Base-by-base conservation (phyloP, 108 stramenopile species). In the Nitzschia sp. region DNA sequence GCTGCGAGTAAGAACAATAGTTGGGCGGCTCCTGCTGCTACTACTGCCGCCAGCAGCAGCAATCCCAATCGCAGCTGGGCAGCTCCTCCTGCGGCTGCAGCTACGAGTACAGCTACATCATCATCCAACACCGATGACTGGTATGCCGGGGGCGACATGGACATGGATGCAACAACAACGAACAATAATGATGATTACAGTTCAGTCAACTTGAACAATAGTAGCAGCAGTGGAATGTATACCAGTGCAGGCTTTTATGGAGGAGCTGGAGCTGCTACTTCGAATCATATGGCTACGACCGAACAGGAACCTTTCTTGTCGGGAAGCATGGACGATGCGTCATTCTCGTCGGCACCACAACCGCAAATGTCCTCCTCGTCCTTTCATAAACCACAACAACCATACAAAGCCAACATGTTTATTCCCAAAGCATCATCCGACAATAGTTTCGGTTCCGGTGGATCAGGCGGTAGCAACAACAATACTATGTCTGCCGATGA, bases 401-500 rank as follows among this genome's bases (percentile, higher is more conserved):
- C n/a, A n/a, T n/a, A n/a, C n/a, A n/a, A n/a, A n/a, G n/a, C n/a
- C n/a, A n/a, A n/a, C n/a, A 61, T 27, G n/a, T 61, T 61, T 41
- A 27, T 61, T 25, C 60, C 60, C 26, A 27, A 61, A 45, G 60
- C 2, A 1, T 26, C 60, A 15, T 61, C 60, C 23, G 16, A 27
- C 41, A 34, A 30, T 1, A 32, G n/a, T 1, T 29, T 34, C 30
- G 33, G 29, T 34, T 15, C 13, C 57, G 29, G n/a, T 19, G 25
- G 28, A 1, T 16, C 5, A 6, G n/a, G 23, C n/a, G 23, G 60
- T 34, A 33, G 32, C 25, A 23, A 61, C 22, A 23, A 35, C n/a
- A 0, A 4, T 35, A 57, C 19, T 25, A 55, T 45, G 19, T 22
- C 46, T 6, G 66, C 45, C 38, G 88, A 97, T 69, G 98, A 99